phyloP scores from a whole-genome alignment of 345 rosid genomes.

The Acer saccharum region DNA sequence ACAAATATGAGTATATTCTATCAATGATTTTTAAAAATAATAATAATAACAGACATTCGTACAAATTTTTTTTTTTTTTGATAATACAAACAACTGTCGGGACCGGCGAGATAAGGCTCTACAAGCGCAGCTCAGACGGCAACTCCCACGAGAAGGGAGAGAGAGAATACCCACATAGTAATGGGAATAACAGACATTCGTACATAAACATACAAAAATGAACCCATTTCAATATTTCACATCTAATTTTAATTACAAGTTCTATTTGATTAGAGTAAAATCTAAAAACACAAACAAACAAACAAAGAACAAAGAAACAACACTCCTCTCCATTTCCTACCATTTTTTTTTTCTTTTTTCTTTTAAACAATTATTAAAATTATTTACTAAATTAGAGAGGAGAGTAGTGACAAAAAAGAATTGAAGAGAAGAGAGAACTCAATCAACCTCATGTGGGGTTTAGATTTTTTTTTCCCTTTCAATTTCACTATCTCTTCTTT shows the following conservation, averaged over 20 bases:
- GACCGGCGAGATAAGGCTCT: too few relatives aligned
- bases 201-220: not conserved
- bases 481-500: slow-evolving; percentile 7
- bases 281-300: slow-evolving; percentile 11
- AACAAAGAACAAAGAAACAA: not conserved
- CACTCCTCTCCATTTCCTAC: not conserved
- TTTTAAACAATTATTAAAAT: not conserved
- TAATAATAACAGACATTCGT: not conserved
- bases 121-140: too few relatives aligned
- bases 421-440: not conserved
- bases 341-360: not conserved
- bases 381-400: not conserved
- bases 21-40: too few relatives aligned
- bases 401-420: not conserved
- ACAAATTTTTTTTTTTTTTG: too few relatives aligned
- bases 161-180: too few relatives aligned
- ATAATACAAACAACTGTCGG: too few relatives aligned
- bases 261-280: slow-evolving; percentile 9
- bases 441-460: slow-evolving; percentile 21
- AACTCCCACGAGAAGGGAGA: too few relatives aligned
- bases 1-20: not conserved
- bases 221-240: slow-evolving; percentile 12
- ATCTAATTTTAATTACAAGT: not conserved
- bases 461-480: not conserved
- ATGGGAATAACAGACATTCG: not conserved